Percentiles rank a stretch among this genome's conserved stretches.
These are phyloP conservation scores for Stephania yunnanensis DNA, from an alignment of 164 flowering plant species.

Conservation along the genomic window DNA sequence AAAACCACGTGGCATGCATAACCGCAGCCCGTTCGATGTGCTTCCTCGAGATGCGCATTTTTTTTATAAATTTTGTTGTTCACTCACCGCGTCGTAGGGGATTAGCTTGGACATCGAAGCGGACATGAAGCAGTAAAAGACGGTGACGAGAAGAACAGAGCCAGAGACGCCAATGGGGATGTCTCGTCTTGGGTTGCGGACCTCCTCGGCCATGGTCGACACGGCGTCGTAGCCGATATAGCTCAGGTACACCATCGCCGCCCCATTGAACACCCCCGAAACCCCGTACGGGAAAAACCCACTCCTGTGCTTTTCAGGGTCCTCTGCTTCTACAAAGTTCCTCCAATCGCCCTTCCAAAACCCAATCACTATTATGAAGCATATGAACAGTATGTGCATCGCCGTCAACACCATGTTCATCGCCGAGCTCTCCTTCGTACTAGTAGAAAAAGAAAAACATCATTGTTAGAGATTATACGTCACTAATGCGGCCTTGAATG, in stretches of 20 bases:
- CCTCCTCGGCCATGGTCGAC: constrained; percentile 87
- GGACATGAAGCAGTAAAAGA: constrained; percentile 79
- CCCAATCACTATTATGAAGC: constrained; percentile 60
- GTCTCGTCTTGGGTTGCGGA: constrained; percentile 50
- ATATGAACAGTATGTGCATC: constrained; percentile 63
- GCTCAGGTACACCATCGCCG: constrained; percentile 71
- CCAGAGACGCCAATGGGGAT: constrained; percentile 79
- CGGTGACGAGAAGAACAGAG: constrained; percentile 60
- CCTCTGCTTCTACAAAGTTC: constrained; percentile 50
- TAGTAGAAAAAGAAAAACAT: constrained; percentile 20
- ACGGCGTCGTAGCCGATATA: constrained; percentile 90
- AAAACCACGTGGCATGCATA: not conserved
- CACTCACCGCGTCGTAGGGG: constrained; percentile 68
- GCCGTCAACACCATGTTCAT: constrained; percentile 72
- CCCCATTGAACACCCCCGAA: constrained; percentile 64
- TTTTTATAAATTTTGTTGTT: no score
- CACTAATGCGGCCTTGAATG: no score
- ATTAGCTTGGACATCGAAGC: constrained; percentile 70
- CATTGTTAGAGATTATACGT: not conserved
- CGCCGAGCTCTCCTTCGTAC: constrained; percentile 82
- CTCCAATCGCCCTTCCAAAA: constrained; percentile 61
- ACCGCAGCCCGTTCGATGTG: not conserved
- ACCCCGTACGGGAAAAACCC: constrained; percentile 62
- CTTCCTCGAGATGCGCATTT: no score
- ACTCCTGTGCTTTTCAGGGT: constrained; percentile 32